A percentile compares a stretch with the other conserved stretches of the same genome.
phyloP scores from a whole-genome alignment of 1,284 basidiomycete species.

The Calocybe gambosa region DNA sequence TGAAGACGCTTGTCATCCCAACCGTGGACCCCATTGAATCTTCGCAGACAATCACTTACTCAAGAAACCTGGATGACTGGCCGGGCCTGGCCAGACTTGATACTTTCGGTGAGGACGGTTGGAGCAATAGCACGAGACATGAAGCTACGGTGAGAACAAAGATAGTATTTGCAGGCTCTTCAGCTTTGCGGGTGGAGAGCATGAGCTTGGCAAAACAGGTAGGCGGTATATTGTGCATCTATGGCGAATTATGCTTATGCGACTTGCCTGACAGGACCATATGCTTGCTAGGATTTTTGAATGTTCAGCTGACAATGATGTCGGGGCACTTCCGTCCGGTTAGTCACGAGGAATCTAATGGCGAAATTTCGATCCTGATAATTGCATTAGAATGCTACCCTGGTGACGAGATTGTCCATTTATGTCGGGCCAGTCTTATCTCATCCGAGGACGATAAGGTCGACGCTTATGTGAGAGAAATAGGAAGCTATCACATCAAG shows the following conservation, averaged over 20 bases:
- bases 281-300: slow-evolving; percentile 39
- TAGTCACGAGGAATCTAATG: slow-evolving; percentile 2
- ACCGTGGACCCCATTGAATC: slow-evolving; percentile 50
- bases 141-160: slow-evolving; percentile 50
- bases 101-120: slow-evolving; percentile 50
- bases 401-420: slow-evolving; percentile 57
- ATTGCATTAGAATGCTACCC: slow-evolving; percentile 45
- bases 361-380: neutral
- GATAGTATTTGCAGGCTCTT: slow-evolving; percentile 48
- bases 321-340: slow-evolving; percentile 38
- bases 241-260: neutral
- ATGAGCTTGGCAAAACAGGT: slow-evolving; percentile 45
- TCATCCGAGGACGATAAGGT: slow-evolving; percentile 31
- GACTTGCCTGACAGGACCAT: slow-evolving; percentile 33
- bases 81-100: slow-evolving; percentile 45
- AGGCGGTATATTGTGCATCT: neutral
- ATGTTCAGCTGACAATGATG: slow-evolving; percentile 30
- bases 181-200: slow-evolving; percentile 46
- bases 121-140: slow-evolving; percentile 46
- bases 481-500: slow-evolving; percentile 52
- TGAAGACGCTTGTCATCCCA: slow-evolving; percentile 58
- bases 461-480: slow-evolving; percentile 33
- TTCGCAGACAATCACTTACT: slow-evolving; percentile 45
- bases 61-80: slow-evolving; percentile 29
- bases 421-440: slow-evolving; percentile 46